Evolutionary conservation across 306 rosid genomes (phyloP).

Genomic region (Malus fusca): DNA sequence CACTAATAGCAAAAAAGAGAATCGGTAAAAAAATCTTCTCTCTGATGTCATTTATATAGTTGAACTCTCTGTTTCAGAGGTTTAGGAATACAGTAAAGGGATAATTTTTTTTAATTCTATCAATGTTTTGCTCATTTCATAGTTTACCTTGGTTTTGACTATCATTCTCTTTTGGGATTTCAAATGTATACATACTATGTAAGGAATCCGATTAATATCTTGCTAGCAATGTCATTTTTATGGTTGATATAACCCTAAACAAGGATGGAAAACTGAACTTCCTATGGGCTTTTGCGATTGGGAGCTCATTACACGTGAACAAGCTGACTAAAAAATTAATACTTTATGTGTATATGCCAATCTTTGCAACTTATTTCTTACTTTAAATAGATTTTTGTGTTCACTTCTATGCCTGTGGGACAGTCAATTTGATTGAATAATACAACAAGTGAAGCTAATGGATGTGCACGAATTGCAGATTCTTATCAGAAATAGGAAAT

Average conservation of each 20-base stretch:
- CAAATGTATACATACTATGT: background rate
- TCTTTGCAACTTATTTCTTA: no score
- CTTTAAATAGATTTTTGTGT: background rate
- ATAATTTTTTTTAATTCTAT: background rate
- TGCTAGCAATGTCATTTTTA: background rate
- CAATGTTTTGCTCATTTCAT: background rate
- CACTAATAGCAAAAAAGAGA: slow-evolving; percentile 36
- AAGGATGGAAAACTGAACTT: background rate
- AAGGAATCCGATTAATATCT: background rate
- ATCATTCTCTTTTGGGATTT: background rate
- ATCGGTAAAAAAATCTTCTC: slow-evolving; percentile 35
- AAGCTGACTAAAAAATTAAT: no score
- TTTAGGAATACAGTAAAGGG: background rate
- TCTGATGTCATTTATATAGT: background rate
- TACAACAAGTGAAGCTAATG: background rate
- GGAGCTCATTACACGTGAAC: no score
- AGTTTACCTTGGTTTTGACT: background rate
- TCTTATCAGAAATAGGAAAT: slow-evolving; percentile 42
- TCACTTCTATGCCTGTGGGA: background rate
- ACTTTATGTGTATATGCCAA: no score
- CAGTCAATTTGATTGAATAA: background rate
- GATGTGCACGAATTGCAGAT: slow-evolving; percentile 43
- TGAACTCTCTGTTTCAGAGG: background rate
- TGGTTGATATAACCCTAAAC: background rate
- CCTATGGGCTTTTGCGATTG: background rate